These are phyloP conservation scores for Backusella macrospora DNA, from an alignment of 192 early-diverging fungal genomes.

Conservation along the genomic window DNA sequence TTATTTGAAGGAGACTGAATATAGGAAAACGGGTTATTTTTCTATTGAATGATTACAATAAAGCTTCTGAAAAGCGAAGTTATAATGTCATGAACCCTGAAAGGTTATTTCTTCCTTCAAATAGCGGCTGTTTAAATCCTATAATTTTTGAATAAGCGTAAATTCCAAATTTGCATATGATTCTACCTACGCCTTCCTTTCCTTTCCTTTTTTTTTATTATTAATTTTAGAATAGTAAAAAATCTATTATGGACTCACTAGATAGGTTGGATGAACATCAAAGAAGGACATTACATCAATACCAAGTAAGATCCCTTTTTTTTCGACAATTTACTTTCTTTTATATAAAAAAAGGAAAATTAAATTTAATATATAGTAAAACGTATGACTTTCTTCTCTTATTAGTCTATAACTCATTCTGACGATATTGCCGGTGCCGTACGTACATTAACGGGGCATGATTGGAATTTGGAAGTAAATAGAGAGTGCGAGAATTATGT, in stretches of 20 bases:
- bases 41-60: no score
- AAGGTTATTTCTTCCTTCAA: no score
- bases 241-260: constrained; percentile 3
- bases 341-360: no score
- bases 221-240: background rate
- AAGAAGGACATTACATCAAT: constrained; percentile 22
- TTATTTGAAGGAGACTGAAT: no score
- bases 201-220: background rate
- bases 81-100: no score
- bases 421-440: constrained; percentile 24
- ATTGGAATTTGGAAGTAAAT: constrained; percentile 38
- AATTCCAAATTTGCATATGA: background rate
- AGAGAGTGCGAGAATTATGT: background rate
- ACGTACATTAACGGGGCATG: constrained; percentile 9
- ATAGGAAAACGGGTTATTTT: no score
- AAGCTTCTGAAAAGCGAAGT: no score
- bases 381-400: background rate
- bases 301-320: constrained; percentile 17
- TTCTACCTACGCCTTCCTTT: background rate
- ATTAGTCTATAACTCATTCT: constrained; percentile 31
- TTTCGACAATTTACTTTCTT: background rate
- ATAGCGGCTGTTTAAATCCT: background rate
- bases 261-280: constrained; percentile 17
- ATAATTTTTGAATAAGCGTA: background rate
- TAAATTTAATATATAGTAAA: background rate